Conservation (phyloP, 2,329 filamentous ascomycete species). For the Exophiala bonariae region DNA sequence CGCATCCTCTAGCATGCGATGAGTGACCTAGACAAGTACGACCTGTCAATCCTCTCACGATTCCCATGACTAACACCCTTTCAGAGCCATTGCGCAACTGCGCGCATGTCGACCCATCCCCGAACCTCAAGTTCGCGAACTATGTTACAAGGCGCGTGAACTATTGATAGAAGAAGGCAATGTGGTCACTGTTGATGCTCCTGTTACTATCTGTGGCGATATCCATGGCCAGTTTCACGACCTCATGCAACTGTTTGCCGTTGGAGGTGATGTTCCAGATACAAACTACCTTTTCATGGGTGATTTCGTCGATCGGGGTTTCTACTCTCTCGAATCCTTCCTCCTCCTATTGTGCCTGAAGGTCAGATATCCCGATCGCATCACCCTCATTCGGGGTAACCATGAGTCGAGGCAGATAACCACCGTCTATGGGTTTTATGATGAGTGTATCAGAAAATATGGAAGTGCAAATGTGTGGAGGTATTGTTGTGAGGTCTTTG, state of each 20-base stretch:
- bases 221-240: conserved; percentile 98
- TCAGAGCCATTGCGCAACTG: conserved; percentile 88
- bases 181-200: conserved; percentile 90
- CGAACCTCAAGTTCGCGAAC: conserved; percentile 89
- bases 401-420: conserved; percentile 81
- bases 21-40: conserved; percentile 91
- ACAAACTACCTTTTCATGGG: conserved; percentile 98
- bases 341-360: conserved; percentile 93
- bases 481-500: conserved; percentile 96
- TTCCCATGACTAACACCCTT: neutral
- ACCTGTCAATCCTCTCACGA: conserved; percentile 4
- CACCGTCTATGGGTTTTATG: conserved; percentile 96
- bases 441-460: conserved; percentile 94
- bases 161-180: conserved; percentile 97
- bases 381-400: conserved; percentile 92
- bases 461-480: conserved; percentile 96
- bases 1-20: conserved; percentile 50
- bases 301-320: conserved; percentile 96
- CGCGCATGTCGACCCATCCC: conserved; percentile 95
- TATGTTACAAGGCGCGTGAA: conserved; percentile 96
- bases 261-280: conserved; percentile 89
- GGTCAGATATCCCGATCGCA: conserved; percentile 94
- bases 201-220: conserved; percentile 95
- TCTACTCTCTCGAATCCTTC: conserved; percentile 97
- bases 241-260: conserved; percentile 92